Evolutionary conservation across 306 rosid genomes (phyloP), one percentile per base, ranked within the genome.

Genomic region (Prosopis cineraria): DNA sequence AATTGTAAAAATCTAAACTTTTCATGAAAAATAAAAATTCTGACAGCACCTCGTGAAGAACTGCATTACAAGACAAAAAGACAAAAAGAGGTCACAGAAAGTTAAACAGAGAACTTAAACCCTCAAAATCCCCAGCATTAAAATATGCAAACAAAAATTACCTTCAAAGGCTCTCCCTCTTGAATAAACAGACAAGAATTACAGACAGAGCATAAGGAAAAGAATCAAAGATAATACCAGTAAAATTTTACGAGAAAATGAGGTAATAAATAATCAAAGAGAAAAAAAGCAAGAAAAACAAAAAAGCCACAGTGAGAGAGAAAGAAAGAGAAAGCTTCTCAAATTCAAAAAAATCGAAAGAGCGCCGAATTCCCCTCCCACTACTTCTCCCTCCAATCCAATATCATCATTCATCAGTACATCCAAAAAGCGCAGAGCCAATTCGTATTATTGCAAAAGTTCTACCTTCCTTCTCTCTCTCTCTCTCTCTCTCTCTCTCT

Each of bases 1-100:
- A 62, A 24, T 19, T 53, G 75, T 84, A 84, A 90, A 89, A 83
- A 72, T 66, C 25, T 79, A 59, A 39, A 78, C 77, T 81, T 81
- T 68, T 74, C 63, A 75, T 78, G 64, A 77, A 86, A 87, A 86
- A 67, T 39, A 31, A 91, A 82, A 70, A 72, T 69, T 90, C 99
- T 91, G 99, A 96, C 99, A 96, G 33, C 72, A 73, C 85, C 99
- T 91, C 99, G 98, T 96, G 99, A 93, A 86, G 85, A 89, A 89
- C 86, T 86, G 93, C 86, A 84, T 96, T 96, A 93, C 77, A 90
- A n/a, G 99, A 96, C 99, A 93, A 96, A 89, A 90, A n/a, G 99
- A 96, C 99, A 93, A 96, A 89, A 88, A 86, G 85, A 82, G 76
- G 94, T 82, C 91, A 82, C 89, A 90, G 87, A 90, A 87, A 85